Evolutionary conservation across 805 yeast genomes (phyloP), one percentile per base, ranked within the genome.

Genomic region (Kodamaea leandrae): DNA sequence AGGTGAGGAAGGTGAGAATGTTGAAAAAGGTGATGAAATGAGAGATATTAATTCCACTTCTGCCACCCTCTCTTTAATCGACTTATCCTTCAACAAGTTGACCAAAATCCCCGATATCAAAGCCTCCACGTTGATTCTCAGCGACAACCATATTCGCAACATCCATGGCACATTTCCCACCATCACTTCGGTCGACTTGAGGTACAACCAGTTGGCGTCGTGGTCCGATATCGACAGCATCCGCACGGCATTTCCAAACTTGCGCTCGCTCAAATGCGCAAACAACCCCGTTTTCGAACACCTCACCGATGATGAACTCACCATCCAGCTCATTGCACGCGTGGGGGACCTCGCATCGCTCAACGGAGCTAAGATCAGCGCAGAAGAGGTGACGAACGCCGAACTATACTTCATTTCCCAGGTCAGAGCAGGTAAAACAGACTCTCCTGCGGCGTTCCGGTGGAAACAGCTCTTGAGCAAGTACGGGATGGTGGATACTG

Each of bases 391-490:
- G 13, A 48, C 44, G 4, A 84, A 82, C 48, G 83, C 86, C 1
- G 96, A 88, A 55, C 55, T 85, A 4, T 86, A 75, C 53, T 80
- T 84, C 45, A 63, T 84, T 20, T 68, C 80, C 4, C 70, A 70
- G 45, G 76, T 84, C 0, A 54, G 51, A n/a, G 44, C 44, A 13
- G 58, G 58, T 1, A 54, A 59, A 4, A 49, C 55, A 27, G 16
- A 32, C 1, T 50, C 50, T 30, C 49, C 60, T 29, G 25, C 33
- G 24, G 42, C 42, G 17, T 19, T 49, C 3, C 54, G 75, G 20
- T 82, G 84, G 83, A 32, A 37, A 2, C 25, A 57, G 18, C 66
- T 78, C n/a, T 52, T 63, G 7, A 29, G 44, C 2, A 64, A 62
- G 41, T 66, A 80, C 52, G 60, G 53, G 2, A 45, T 67, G 4